Base-by-base conservation (phyloP, 495 filamentous ascomycete species). In the Niebla homalea region DNA sequence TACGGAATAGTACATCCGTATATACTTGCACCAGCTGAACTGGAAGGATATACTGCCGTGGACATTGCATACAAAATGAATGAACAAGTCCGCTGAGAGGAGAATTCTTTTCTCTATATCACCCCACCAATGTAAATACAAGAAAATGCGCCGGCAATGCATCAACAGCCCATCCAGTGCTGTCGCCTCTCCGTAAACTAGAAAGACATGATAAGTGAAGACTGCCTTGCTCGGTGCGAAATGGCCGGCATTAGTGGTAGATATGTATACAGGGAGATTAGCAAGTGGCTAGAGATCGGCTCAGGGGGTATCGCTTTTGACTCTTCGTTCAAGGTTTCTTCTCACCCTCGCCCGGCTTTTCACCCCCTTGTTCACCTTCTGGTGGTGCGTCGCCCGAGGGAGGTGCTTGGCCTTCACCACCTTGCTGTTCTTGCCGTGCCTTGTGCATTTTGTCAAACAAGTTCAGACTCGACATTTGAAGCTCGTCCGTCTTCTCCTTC, bases 401-500 rank as follows among this genome's bases (percentile, higher is more conserved):
- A 57, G 57, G 64, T 67, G 78, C 69, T 66, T 77, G 66, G 48
- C 62, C 62, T 48, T 54, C 49, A 51, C 62, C 55, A 47, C 57
- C 60, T 49, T 66, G 50, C 67, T 85, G 76, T 75, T 89, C 87
- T 56, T 67, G 60, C 56, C 87, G 79, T 44, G 93, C 88, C 77
- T 93, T 93, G 81, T 98, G 92, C 87, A 98, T 94, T 84, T 98
- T 95, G 75, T 97, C 92, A 70, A 98, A 98, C 57, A 97, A 80
- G 67, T 83, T 94, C 72, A 98, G 76, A 71, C 85, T 89, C 52
- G 92, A 87, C 62, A 81, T 86, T 72, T 97, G 93, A 59, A 98
- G 81, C 70, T 96, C 92, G 55, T 97, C 93, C 54, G 83, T 90
- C 85, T 97, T 95, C 73, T 85, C 81, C 82, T 97, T 98, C 63